Base-by-base conservation (phyloP, 177 flowering plant species). In the Vitis hybrid region DNA sequence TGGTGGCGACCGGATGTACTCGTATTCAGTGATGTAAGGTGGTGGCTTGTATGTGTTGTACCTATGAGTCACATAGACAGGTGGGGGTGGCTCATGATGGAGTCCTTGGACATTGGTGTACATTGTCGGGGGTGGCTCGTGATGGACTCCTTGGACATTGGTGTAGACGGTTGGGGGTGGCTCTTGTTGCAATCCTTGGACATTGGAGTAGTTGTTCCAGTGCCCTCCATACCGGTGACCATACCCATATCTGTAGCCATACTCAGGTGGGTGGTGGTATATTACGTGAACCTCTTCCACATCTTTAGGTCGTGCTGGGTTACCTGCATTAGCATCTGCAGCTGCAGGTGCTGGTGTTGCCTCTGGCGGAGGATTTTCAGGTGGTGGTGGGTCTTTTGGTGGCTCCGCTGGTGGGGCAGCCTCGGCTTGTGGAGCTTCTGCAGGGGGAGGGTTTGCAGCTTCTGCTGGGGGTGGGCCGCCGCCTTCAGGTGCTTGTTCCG, bases 41-140 rank as follows among this genome's bases (percentile, higher is more conserved):
- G 92, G 84, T 60, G 98, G 94, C 78, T 56, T 81, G 82, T 87
- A 83, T 62, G 79, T 86, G 80, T 87, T 89, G 83, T 87, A 85
- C 78, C 82, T 84, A 77, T 89, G 93, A 62, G 85, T 84, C 49
- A 76, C 82, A 68, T 82, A 78, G 51, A 73, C 32, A 5, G 83
- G 83, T 55, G 62, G 80, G 15, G 71, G 80, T 40, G 78, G 81
- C 54, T 63, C 74, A 15, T 50, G 75, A 55, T 48, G 79, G 52
- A 71, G 48, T 60, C 66, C 77, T 34, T 75, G 76, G 56, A 66
- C 72, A 65, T 56, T 72, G 1, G 75, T 77, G 69, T 77, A 69
- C 52, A 72, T 74, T 78, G 65, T 34, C 34, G 62, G 79, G 11
- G 74, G 71, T 51, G 65, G 70, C 52, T 63, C 74, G 15, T 49